Evolutionary conservation across 1,139 yeast genomes (phyloP).

Genomic region (Petasospora fabianii): DNA sequence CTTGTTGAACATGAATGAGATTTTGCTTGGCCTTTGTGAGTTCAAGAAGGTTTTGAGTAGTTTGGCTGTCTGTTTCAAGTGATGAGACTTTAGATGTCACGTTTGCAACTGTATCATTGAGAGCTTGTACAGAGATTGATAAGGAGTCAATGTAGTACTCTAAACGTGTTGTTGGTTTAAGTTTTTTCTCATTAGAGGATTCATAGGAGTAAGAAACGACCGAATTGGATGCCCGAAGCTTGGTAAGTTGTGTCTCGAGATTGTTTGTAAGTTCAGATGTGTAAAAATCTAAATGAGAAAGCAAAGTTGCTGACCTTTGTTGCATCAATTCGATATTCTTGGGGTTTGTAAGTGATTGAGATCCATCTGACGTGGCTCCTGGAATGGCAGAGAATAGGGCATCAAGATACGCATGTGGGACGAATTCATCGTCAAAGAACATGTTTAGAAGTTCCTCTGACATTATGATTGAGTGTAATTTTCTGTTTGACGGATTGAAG

Average conservation of each 20-base stretch:
- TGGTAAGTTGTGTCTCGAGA: slow-evolving; percentile 44
- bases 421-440: slow-evolving; percentile 46
- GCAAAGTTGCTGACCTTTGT: slow-evolving; percentile 37
- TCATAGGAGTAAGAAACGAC: slow-evolving; percentile 34
- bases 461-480: slow-evolving; percentile 4
- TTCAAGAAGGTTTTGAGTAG: slow-evolving; percentile 36
- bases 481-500: not conserved
- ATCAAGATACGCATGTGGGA: slow-evolving; percentile 47
- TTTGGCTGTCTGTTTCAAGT: slow-evolving; percentile 12
- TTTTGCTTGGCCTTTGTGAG: slow-evolving; percentile 44
- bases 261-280: slow-evolving; percentile 53
- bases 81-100: slow-evolving; percentile 15
- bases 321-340: slow-evolving; percentile 33
- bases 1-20: slow-evolving; percentile 40
- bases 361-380: slow-evolving; percentile 4
- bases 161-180: slow-evolving; percentile 45
- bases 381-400: slow-evolving; percentile 36
- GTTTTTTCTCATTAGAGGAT: slow-evolving; percentile 14
- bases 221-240: slow-evolving; percentile 39
- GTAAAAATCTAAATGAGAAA: slow-evolving; percentile 59
- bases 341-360: slow-evolving; percentile 11
- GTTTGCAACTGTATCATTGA: slow-evolving; percentile 45
- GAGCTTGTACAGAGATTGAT: slow-evolving; percentile 51
- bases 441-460: slow-evolving; percentile 36
- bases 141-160: slow-evolving; percentile 62